Conservation (phyloP, 1,284 basidiomycete species). For the Cerrena zonata region DNA sequence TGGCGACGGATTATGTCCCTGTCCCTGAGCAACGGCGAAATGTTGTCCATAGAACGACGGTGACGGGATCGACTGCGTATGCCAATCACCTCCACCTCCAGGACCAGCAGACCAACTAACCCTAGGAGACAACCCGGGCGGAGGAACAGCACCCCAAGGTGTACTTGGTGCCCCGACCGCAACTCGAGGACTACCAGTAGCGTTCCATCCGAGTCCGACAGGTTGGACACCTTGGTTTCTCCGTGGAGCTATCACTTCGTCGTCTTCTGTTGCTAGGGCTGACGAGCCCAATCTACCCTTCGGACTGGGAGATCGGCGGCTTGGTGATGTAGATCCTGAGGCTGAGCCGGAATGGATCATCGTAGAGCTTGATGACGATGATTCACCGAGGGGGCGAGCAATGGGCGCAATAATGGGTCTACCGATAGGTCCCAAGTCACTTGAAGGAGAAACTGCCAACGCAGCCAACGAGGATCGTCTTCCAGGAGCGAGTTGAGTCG, state of each 20-base stretch:
- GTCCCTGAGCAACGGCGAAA: too few relatives aligned
- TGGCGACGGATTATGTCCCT: constrained; percentile 39
- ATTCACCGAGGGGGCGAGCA: constrained; percentile 36
- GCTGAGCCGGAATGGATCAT: too few relatives aligned
- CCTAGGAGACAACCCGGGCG: constrained; percentile 32
- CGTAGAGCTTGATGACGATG: too few relatives aligned
- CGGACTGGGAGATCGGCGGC: constrained; percentile 63
- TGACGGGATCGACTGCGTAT: too few relatives aligned
- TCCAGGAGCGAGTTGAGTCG: constrained; percentile 32
- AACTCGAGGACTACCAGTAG: constrained; percentile 42
- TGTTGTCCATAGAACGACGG: constrained; percentile 40
- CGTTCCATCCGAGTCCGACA: constrained; percentile 41
- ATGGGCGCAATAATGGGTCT: constrained; percentile 43
- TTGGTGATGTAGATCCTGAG: constrained; percentile 59
- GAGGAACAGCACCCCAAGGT: constrained; percentile 37
- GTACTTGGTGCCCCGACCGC: constrained; percentile 14
- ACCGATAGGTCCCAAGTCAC: constrained; percentile 56
- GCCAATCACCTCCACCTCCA: constrained; percentile 39
- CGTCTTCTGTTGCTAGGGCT: constrained; percentile 68
- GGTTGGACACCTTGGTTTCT: constrained; percentile 38
- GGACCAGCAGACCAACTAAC: constrained; percentile 32
- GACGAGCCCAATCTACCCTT: constrained; percentile 72
- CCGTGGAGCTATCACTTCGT: constrained; percentile 61
- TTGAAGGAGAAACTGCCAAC: too few relatives aligned
- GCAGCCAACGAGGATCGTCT: constrained; percentile 30